Evolutionary conservation across 352 stramenopile genomes (phyloP).

Genomic region (Phytopythium mirpurense): DNA sequence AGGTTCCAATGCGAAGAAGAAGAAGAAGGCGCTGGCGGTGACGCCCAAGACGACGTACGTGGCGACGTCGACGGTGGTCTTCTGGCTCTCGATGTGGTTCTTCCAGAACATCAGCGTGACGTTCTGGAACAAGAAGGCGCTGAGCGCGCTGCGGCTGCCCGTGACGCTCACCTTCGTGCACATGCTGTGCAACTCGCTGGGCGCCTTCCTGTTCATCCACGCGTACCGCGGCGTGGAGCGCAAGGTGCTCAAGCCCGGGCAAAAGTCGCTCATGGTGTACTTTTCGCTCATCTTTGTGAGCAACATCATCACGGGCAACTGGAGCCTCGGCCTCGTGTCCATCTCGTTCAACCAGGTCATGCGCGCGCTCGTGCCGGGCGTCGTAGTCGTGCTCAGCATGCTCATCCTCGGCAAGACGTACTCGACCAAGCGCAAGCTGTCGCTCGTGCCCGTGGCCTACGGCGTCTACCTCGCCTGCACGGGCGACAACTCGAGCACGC

Average conservation of each 20-base stretch:
- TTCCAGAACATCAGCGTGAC: slow-evolving; percentile 93
- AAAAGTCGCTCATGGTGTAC: slow-evolving; percentile 80
- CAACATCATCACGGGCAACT: slow-evolving; percentile 95
- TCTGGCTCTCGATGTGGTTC: slow-evolving; percentile 87
- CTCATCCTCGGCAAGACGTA: slow-evolving; percentile 75
- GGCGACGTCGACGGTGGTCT: slow-evolving; percentile 49
- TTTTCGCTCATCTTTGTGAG: slow-evolving; percentile 92
- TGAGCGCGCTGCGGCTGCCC: slow-evolving; percentile 59
- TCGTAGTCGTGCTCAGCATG: slow-evolving; percentile 79
- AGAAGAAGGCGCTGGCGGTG: neutral
- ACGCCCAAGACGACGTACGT: slow-evolving; percentile 64
- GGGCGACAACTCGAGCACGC: slow-evolving; percentile 87
- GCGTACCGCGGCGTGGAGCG: slow-evolving; percentile 60
- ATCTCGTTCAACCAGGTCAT: slow-evolving; percentile 97
- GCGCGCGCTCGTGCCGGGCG: slow-evolving; percentile 74
- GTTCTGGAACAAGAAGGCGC: slow-evolving; percentile 93
- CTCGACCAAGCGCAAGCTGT: slow-evolving; percentile 67
- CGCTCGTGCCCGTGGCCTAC: slow-evolving; percentile 72
- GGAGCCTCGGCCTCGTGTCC: slow-evolving; percentile 87
- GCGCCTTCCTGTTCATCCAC: slow-evolving; percentile 74
- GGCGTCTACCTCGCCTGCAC: slow-evolving; percentile 81
- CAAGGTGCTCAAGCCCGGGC: slow-evolving; percentile 50
- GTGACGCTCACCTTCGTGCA: slow-evolving; percentile 91
- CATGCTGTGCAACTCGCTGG: slow-evolving; percentile 92
- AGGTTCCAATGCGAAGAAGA: slow-evolving; percentile 6